phyloP scores from a whole-genome alignment of 2,329 filamentous ascomycete species.

The Metarhizium robertsii region DNA sequence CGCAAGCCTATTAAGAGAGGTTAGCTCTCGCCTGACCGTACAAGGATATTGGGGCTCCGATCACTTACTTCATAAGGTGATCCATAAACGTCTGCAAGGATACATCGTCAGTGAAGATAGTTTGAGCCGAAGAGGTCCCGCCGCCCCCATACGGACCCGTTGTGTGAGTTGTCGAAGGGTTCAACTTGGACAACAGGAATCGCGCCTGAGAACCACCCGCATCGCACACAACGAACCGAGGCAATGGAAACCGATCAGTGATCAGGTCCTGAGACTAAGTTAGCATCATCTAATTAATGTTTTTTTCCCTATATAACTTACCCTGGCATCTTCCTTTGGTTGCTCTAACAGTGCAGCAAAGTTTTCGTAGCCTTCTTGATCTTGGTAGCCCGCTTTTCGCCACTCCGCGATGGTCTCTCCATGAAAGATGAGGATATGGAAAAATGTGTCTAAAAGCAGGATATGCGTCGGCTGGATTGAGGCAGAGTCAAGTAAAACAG shows the following conservation, averaged over 20 bases:
- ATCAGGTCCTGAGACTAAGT: constrained; percentile 67
- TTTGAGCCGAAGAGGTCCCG: constrained; percentile 78
- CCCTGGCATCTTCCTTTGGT: constrained; percentile 92
- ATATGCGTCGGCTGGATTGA: constrained; percentile 94
- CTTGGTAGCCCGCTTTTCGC: constrained; percentile 96
- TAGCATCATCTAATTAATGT: constrained; percentile 4
- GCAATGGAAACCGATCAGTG: constrained; percentile 93
- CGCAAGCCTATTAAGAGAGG: constrained; percentile 35
- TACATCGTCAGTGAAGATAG: constrained; percentile 98
- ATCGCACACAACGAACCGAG: constrained; percentile 96
- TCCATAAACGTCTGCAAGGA: constrained; percentile 99
- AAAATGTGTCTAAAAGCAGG: constrained; percentile 93
- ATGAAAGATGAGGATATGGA: constrained; percentile 99
- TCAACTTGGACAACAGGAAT: constrained; percentile 93
- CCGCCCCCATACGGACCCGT: constrained; percentile 86
- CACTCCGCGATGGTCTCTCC: constrained; percentile 97
- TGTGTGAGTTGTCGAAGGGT: constrained; percentile 94
- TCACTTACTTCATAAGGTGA: constrained; percentile 85
- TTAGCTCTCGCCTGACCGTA: constrained; percentile 6
- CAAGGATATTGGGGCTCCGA: not conserved
- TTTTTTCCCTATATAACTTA: constrained; percentile 34
- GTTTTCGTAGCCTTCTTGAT: constrained; percentile 97
- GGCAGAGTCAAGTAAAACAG: constrained; percentile 91
- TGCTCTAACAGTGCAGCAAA: constrained; percentile 80
- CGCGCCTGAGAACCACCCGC: constrained; percentile 96